Evolutionary conservation across 106 monocot species (phyloP).

Genomic region (Apostasia shenzhenica): DNA sequence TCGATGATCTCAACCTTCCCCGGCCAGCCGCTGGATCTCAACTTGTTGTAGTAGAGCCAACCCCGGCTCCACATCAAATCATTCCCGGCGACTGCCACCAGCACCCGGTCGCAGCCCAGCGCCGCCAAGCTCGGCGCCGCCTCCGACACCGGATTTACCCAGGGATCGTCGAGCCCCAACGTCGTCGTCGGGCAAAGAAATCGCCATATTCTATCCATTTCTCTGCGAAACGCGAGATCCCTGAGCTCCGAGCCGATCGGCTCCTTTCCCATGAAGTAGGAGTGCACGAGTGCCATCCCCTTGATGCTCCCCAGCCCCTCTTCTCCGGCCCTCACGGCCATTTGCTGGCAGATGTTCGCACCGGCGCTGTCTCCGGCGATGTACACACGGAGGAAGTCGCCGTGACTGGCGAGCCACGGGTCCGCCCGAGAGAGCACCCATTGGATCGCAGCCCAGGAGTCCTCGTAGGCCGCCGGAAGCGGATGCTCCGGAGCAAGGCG

Average conservation of each 20-base stretch:
- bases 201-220: not conserved
- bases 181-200: not conserved
- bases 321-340: slow-evolving; percentile 7
- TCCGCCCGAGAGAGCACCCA: not conserved
- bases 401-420: slow-evolving; percentile 1
- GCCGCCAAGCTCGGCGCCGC: not conserved
- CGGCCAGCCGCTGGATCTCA: slow-evolving; percentile 13
- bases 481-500: slow-evolving; percentile 35
- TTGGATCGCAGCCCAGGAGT: slow-evolving; percentile 10
- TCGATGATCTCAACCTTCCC: slow-evolving; percentile 9
- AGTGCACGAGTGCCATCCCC: slow-evolving; percentile 2
- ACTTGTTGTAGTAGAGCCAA: not conserved
- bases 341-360: slow-evolving; percentile 6
- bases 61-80: not conserved
- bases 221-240: not conserved
- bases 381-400: not conserved
- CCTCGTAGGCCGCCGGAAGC: slow-evolving; percentile 14
- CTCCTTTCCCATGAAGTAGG: not conserved
- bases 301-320: not conserved
- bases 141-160: slow-evolving; percentile 3
- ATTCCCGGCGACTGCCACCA: slow-evolving; percentile 10
- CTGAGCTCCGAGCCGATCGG: not conserved
- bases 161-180: not conserved
- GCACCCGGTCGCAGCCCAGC: not conserved
- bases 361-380: slow-evolving; percentile 14